phyloP scores from a whole-genome alignment of 805 yeast species.

The Pichia exigua region DNA sequence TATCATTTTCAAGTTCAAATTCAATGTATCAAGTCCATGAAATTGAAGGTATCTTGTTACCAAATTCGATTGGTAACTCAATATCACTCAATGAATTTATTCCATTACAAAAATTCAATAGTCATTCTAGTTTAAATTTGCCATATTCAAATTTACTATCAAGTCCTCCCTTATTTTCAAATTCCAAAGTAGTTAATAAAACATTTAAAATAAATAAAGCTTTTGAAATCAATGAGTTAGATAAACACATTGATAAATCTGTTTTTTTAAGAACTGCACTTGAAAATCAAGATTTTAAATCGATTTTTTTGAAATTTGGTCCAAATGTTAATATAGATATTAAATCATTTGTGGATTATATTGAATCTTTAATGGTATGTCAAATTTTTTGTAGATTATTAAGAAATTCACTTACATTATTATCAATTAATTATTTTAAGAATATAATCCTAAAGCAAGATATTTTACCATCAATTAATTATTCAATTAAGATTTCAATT shows the following conservation, averaged over 20 bases:
- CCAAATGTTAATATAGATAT: background rate
- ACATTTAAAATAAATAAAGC: background rate
- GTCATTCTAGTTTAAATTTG: too few species aligned
- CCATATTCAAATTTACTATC: too few species aligned
- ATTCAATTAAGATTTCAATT: slow-evolving; percentile 3
- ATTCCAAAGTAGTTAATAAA: slow-evolving; percentile 1
- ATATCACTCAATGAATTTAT: background rate
- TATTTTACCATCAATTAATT: slow-evolving; percentile 1
- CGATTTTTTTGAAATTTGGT: background rate
- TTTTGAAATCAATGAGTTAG: background rate
- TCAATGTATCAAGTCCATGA: slow-evolving; percentile 8
- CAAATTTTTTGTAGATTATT: slow-evolving; percentile 7
- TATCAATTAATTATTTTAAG: slow-evolving; percentile 7
- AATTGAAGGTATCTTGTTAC: slow-evolving; percentile 6
- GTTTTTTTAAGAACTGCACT: background rate
- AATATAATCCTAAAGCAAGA: slow-evolving; percentile 8
- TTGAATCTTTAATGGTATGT: background rate
- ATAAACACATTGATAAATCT: background rate
- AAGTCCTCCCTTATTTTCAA: background rate
- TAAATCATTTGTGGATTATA: background rate
- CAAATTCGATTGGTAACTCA: background rate
- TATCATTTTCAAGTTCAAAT: background rate
- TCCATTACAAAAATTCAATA: too few species aligned
- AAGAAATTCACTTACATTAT: slow-evolving; percentile 3
- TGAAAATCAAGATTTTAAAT: background rate